phyloP scores from a whole-genome alignment of 129 eudicot genomes.

The Artemisia argyi region DNA sequence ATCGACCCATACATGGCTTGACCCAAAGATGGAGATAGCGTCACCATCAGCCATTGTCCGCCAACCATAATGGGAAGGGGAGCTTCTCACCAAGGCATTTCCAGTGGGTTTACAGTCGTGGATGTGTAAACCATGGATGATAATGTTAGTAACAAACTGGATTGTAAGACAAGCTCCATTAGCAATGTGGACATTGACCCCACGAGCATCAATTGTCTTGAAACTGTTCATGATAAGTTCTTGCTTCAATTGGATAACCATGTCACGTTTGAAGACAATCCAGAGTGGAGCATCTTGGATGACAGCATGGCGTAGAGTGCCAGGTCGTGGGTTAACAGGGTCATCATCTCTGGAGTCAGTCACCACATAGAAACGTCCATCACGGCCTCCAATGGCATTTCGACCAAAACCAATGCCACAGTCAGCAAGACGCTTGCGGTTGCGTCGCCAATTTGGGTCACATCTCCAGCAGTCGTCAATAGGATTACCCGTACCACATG shows the following conservation, averaged over 20 bases:
- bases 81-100: constrained; percentile 94
- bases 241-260: constrained; percentile 76
- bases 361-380: constrained; percentile 80
- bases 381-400: constrained; percentile 89
- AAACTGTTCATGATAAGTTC: constrained; percentile 96
- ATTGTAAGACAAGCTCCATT: constrained; percentile 84
- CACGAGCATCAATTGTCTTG: constrained; percentile 93
- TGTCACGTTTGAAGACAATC: constrained; percentile 85
- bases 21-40: constrained; percentile 77
- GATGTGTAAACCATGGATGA: constrained; percentile 77
- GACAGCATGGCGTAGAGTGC: constrained; percentile 89
- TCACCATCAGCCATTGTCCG: constrained; percentile 97
- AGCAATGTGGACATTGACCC: constrained; percentile 87
- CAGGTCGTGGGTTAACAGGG: constrained; percentile 85
- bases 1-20: constrained; percentile 90
- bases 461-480: constrained; percentile 96
- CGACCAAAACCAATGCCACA: constrained; percentile 93
- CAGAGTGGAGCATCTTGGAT: constrained; percentile 85
- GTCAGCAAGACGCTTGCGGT: constrained; percentile 83
- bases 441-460: constrained; percentile 75
- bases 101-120: constrained; percentile 95
- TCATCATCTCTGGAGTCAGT: constrained; percentile 73
- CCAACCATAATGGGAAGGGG: constrained; percentile 87
- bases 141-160: constrained; percentile 77
- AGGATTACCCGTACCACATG: constrained; percentile 88